Evolutionary conservation across 2,329 filamentous ascomycete genomes (phyloP).

Genomic region (Colletotrichum sojae): DNA sequence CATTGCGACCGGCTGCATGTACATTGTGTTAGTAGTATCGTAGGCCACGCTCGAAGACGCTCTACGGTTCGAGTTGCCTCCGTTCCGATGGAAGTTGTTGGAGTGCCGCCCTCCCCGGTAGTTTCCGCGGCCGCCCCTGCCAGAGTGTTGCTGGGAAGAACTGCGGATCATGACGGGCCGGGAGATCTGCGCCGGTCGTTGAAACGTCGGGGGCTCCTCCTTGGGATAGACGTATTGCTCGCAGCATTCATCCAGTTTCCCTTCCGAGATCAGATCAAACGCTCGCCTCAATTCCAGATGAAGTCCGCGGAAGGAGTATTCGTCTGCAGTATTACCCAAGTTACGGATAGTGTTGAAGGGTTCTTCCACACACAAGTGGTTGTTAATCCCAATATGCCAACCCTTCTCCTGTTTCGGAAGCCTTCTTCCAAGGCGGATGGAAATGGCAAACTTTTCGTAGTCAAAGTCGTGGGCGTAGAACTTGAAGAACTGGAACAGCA

Average conservation of each 20-base stretch:
- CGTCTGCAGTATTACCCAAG: constrained; percentile 95
- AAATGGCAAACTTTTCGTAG: constrained; percentile 87
- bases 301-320: constrained; percentile 91
- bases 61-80: constrained; percentile 61
- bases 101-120: constrained; percentile 65
- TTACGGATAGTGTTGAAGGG: constrained; percentile 94
- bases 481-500: constrained; percentile 96
- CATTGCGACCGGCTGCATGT: constrained; percentile 59
- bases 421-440: constrained; percentile 84
- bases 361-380: constrained; percentile 94
- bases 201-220: constrained; percentile 77
- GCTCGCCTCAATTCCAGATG: constrained; percentile 91
- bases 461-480: constrained; percentile 96
- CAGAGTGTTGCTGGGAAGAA: constrained; percentile 70
- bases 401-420: constrained; percentile 88
- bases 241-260: constrained; percentile 86
- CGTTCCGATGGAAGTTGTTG: constrained; percentile 59
- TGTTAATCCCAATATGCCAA: constrained; percentile 86
- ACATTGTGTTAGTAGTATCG: constrained; percentile 62
- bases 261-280: constrained; percentile 84
- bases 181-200: constrained; percentile 68
- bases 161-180: constrained; percentile 72
- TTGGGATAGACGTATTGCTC: constrained; percentile 91
- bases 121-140: constrained; percentile 64
- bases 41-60: constrained; percentile 68